Percentiles rank a stretch among this genome's conserved stretches.
Evolutionary conservation across 441 rosid genomes (phyloP).

Genomic region (Arabidopsis lyrata): DNA sequence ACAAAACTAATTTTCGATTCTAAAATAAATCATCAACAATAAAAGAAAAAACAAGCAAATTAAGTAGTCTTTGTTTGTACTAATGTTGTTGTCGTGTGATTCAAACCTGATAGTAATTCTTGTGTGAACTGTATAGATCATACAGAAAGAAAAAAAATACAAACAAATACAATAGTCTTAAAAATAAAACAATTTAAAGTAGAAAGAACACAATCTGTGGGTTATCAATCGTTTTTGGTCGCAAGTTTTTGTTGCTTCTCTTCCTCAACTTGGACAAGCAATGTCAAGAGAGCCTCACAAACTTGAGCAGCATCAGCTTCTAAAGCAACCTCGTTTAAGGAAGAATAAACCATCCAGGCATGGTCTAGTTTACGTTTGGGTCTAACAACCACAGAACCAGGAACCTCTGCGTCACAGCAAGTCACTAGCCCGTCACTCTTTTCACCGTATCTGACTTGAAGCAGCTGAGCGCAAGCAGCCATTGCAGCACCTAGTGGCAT

Average conservation of each 20-base stretch:
- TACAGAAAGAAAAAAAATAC: not conserved
- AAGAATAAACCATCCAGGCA: conserved; percentile 98
- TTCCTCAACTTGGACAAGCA: conserved; percentile 80
- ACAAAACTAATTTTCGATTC: no score
- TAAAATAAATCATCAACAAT: not conserved
- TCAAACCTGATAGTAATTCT: not conserved
- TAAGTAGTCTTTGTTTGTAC: no score
- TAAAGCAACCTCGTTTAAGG: conserved; percentile 69
- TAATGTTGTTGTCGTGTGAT: no score
- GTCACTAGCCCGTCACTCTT: conserved; percentile 95
- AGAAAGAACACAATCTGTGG: conserved; percentile 1
- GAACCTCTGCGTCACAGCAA: conserved; percentile 92
- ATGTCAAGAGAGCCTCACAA: conserved; percentile 84
- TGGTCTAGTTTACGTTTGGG: conserved; percentile 87
- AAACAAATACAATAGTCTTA: not conserved
- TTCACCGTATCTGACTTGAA: conserved; percentile 81
- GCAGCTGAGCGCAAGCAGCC: conserved; percentile 96
- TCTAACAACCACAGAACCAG: conserved; percentile 84
- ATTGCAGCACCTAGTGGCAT: conserved; percentile 96
- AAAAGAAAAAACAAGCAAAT: not conserved
- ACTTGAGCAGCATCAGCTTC: conserved; percentile 90
- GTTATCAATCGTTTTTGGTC: conserved; percentile 27
- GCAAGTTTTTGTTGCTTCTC: conserved; percentile 55
- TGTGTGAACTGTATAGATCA: not conserved
- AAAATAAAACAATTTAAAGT: conserved; percentile 6